A percentile compares a stretch with the other conserved stretches of the same genome.
Evolutionary conservation across 768 basidiomycete genomes (phyloP).

Genomic region (Fibroporia radiculosa): DNA sequence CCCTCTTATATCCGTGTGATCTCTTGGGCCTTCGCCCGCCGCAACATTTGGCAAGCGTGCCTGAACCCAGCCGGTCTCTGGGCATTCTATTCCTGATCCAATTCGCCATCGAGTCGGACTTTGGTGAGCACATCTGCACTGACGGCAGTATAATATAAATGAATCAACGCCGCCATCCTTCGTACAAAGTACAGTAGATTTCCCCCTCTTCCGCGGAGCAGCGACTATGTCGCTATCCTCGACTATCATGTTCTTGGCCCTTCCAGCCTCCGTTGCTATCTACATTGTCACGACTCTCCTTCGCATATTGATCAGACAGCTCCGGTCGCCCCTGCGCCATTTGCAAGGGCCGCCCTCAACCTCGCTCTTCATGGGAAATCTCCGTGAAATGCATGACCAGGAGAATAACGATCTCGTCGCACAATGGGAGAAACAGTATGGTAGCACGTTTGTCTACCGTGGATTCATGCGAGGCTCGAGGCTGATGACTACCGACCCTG

Average conservation of each 20-base stretch:
- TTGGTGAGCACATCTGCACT: too few species aligned
- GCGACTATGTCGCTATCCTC: neutral
- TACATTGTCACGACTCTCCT: slow-evolving; percentile 31
- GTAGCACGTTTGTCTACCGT: slow-evolving; percentile 43
- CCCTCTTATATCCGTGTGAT: too few species aligned
- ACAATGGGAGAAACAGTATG: slow-evolving; percentile 39
- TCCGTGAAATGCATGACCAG: slow-evolving; percentile 46
- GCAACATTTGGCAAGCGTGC: too few species aligned
- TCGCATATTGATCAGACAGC: slow-evolving; percentile 36
- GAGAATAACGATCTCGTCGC: slow-evolving; percentile 45
- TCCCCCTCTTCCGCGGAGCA: too few species aligned
- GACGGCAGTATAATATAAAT: too few species aligned
- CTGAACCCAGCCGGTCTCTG: too few species aligned
- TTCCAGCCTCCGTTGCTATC: slow-evolving; percentile 16
- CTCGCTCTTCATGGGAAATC: slow-evolving; percentile 45
- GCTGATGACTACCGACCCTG: slow-evolving; percentile 51
- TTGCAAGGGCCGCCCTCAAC: slow-evolving; percentile 39
- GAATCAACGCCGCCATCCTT: too few species aligned
- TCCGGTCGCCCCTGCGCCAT: slow-evolving; percentile 37
- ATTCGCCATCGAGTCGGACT: too few species aligned
- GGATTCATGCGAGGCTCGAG: slow-evolving; percentile 46
- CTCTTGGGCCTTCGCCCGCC: too few species aligned
- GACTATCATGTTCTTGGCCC: slow-evolving; percentile 9
- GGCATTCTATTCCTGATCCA: too few species aligned
- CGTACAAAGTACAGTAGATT: too few species aligned